Base-by-base conservation (phyloP, 2,329 filamentous ascomycete genomes). In the Cercospora sp. region DNA sequence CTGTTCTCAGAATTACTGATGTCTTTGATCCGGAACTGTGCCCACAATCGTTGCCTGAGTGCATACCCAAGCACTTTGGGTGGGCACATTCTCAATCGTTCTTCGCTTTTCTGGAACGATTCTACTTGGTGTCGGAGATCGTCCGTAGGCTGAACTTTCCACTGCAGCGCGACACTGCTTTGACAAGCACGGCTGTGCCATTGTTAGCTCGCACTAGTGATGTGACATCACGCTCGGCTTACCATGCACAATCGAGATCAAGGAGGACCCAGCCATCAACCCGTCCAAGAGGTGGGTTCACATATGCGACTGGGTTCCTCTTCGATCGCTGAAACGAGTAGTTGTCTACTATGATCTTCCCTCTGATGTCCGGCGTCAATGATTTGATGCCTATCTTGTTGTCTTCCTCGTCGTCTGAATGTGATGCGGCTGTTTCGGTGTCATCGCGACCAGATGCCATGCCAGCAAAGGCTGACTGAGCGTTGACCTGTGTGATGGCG, bases 361-460 rank as follows among this genome's bases (percentile, higher is more conserved):
- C 45, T 18, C 40, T 45, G 12, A 53, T 33, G 6, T 33, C 42
- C 3, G 62, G 45, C 18, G 45, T 57, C 13, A 31, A 20, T 20
- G 13, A 40, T 18, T 55, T 18, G 10, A 57, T 12, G 18, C 36
- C 36, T 40, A 16, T 33, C 10, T 57, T 20, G 10, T 16, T 26
- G 26, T 66, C 58, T 20, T 66, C 64, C 13, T 18, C 16, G 55
- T 61, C 53, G 28, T 53, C 62, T n/a, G 23, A 30, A 23, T 59
- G 18, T n/a, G 16, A n/a, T 23, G 31, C 30, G 6, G 40, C 36
- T 10, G 59, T 30, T 23, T 66, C 59, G 36, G 33, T 51, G 26
- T 30, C 40, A 42, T 20, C n/a, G 55, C 31, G 40, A 42, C 26
- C n/a, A 60, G 12, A 28, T 30, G 23, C 36, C 26, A 40, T 53